Evolutionary conservation across 441 rosid species (phyloP), one percentile per base, ranked within the genome.

Genomic region (Caryocar brasiliense): DNA sequence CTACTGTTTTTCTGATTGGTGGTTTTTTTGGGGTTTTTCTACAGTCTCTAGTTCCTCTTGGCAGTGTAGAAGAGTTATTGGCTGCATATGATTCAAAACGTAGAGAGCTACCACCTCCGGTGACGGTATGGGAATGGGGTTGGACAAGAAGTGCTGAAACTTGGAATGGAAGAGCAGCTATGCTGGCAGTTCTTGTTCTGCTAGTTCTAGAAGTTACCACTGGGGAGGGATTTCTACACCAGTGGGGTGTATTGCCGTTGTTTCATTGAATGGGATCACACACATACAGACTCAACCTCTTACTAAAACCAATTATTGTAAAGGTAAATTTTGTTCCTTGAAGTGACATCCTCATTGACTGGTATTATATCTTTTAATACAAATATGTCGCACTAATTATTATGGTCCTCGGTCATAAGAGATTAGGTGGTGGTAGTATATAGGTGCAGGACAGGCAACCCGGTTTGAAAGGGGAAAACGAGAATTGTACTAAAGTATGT

Each of bases 101-200:
- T 11, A 68, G 83, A 29, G 96, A 80, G 68, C 74, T 92, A 36
- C 98, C 94, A 25, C 73, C 98, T 0, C 98, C 95, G 0, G 98
- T 92, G 65, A 80, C 77, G 0, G 64, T 92, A 40, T 92, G 98
- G 98, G 96, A 92, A 72, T 87, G 96, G 98, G 96, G 98, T 58
- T 92, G 96, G 96, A 92, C 96, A 4, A 85, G 67, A 75, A 92
- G 98, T 68, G 98, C 98, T 0, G 98, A 92, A 65, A 92, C 98
- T 29, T 88, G 98, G 98, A 92, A 92, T 12, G 95, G 96, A 47
- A 73, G 98, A 73, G 96, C 98, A 15, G 98, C 98, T 45, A 87
- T 92, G 98, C 67, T 92, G 47, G 96, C 94, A 6, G 96, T 88
- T 58, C 68, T 92, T n/a, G 84, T 87, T 25, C 81, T 92, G 5